These are phyloP conservation scores for Angomonas ambiguus DNA, from an alignment of 208 protist genomes.

Conservation along the genomic window DNA sequence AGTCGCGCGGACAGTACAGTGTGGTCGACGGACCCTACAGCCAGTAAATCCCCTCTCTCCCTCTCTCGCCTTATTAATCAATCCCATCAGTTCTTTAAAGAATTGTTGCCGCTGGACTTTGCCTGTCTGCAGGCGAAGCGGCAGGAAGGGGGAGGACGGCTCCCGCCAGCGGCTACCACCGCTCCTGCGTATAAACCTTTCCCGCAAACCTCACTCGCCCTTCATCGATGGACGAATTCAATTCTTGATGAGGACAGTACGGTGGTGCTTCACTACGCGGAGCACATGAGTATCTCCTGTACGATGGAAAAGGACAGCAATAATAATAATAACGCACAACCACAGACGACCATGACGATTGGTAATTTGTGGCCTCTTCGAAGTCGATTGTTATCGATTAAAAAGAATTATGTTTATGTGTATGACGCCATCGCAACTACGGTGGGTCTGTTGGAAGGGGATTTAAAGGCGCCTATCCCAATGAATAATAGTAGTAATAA, in stretches of 20 bases:
- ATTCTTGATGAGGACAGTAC: slow-evolving; percentile 23
- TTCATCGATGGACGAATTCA: not conserved
- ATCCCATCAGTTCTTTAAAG: slow-evolving; percentile 15
- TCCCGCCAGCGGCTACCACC: no score
- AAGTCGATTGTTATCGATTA: slow-evolving; percentile 37
- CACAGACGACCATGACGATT: slow-evolving; percentile 15
- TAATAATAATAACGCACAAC: no score
- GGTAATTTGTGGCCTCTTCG: slow-evolving; percentile 40
- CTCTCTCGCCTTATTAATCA: slow-evolving; percentile 1
- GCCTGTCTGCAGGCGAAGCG: not conserved
- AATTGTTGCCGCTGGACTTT: slow-evolving; percentile 4
- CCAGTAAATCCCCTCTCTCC: not conserved
- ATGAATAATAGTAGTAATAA: not conserved
- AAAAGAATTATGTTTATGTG: slow-evolving; percentile 45
- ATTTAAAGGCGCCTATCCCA: slow-evolving; percentile 1
- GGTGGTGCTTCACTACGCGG: slow-evolving; percentile 49
- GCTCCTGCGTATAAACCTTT: no score
- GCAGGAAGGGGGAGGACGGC: no score
- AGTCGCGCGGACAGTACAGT: not conserved
- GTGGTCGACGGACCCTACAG: not conserved
- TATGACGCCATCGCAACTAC: slow-evolving; percentile 49
- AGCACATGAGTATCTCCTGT: slow-evolving; percentile 15
- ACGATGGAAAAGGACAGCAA: not conserved
- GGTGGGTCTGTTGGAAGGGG: slow-evolving; percentile 24
- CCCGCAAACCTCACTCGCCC: no score